phyloP scores from a whole-genome alignment of 2,329 filamentous ascomycete genomes.

The Blastomyces silverae region DNA sequence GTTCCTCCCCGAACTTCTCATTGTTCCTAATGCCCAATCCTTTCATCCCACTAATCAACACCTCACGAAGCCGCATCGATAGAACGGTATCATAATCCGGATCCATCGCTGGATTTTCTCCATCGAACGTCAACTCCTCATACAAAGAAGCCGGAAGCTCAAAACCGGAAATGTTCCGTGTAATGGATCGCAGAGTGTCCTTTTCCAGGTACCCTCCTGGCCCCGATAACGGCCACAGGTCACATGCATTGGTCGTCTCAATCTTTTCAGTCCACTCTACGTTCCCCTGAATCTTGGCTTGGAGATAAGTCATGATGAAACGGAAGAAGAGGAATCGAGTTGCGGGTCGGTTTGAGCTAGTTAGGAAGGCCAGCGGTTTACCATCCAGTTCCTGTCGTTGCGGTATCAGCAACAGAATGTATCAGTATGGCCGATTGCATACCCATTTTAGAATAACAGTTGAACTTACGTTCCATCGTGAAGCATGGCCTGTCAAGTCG shows the following conservation, averaged over 20 bases:
- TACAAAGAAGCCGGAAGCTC: neutral
- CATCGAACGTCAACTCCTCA: conserved; percentile 5
- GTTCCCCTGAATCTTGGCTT: conserved; percentile 10
- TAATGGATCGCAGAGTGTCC: neutral
- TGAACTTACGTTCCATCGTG: conserved; percentile 5
- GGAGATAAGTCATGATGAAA: conserved; percentile 22
- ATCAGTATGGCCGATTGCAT: neutral
- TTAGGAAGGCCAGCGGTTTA: conserved; percentile 18
- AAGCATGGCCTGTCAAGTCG: conserved; percentile 3
- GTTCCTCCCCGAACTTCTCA: neutral
- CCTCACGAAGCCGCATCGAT: conserved; percentile 9
- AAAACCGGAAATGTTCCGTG: conserved; percentile 2
- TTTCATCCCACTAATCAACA: neutral
- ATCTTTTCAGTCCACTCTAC: conserved; percentile 1
- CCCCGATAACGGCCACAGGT: neutral
- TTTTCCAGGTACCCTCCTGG: conserved; percentile 2
- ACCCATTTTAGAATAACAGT: neutral
- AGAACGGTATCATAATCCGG: neutral
- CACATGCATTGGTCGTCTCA: neutral
- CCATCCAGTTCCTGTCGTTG: conserved; percentile 19
- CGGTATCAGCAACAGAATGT: conserved; percentile 8
- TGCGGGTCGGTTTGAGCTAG: conserved; percentile 17
- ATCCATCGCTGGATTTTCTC: neutral
- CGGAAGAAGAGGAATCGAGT: conserved; percentile 21
- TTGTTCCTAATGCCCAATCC: neutral